A percentile compares a stretch with the other conserved stretches of the same genome.
Conservation (phyloP, 2,329 filamentous ascomycete species). For the Arthrobotrys entomopaga region DNA sequence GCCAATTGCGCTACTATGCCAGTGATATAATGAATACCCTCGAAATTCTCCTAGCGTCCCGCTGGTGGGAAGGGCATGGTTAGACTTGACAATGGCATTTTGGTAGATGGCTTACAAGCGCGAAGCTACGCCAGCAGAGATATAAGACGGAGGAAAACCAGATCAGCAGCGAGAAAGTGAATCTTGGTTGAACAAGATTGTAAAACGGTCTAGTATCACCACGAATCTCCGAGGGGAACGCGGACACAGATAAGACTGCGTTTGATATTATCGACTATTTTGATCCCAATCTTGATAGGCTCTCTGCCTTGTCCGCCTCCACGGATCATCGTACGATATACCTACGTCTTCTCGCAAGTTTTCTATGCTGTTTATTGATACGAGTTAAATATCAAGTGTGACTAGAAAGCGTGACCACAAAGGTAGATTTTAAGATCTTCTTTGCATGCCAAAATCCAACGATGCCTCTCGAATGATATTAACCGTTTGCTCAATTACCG, state of each 20-base stretch:
- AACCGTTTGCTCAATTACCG: constrained; percentile 46
- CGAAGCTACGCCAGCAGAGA: neutral
- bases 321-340: constrained; percentile 5
- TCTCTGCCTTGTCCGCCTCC: no score
- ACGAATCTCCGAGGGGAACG: constrained; percentile 15
- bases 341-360: neutral
- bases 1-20: constrained; percentile 5
- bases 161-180: neutral
- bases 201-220: no score
- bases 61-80: constrained; percentile 34
- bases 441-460: constrained; percentile 34
- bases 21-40: constrained; percentile 11
- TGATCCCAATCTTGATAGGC: constrained; percentile 31
- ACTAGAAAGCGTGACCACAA: constrained; percentile 45
- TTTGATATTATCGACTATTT: constrained; percentile 44
- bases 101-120: constrained; percentile 2
- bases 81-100: constrained; percentile 47
- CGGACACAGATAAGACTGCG: neutral
- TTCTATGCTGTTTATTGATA: constrained; percentile 32
- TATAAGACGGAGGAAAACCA: neutral
- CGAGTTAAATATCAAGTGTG: constrained; percentile 38
- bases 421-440: constrained; percentile 21
- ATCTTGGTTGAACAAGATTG: no score
- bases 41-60: constrained; percentile 38
- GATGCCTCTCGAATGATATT: constrained; percentile 33